Evolutionary conservation across 176 grass and related monocot genomes (phyloP), one percentile per base, ranked within the genome.

Genomic region (Musa acuminata): DNA sequence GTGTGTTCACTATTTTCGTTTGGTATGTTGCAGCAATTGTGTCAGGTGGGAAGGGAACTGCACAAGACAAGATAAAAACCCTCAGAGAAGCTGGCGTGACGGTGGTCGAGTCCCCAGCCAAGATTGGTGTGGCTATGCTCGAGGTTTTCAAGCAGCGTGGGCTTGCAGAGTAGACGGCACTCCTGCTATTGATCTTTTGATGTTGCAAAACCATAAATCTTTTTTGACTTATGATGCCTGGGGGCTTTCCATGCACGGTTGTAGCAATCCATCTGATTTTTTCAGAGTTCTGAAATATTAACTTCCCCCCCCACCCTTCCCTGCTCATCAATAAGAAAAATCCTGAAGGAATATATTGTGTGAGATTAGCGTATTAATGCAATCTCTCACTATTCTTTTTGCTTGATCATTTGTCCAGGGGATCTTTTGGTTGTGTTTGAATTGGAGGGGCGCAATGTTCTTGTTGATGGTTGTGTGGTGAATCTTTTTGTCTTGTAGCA

Each of bases 41-140:
- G 54, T 89, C 95, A 49, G 95, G 95, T 21, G 95, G 95, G 6
- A 98, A 98, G 82, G 95, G 90, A 55, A 98, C 95, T 0, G 95
- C 90, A 58, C 90, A 93, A 69, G 95, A 94, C 83, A 94, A 94
- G 85, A 98, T 94, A 23, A 91, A 91, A 82, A 80, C 95, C 0
- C 90, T 98, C 27, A 93, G 77, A 82, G 95, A 98, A 66, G 86
- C 90, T 19, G 95, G 95, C n/a, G 95, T 87, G 11, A 89, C 86
- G 11, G 95, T 98, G 16, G 95, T 94, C 0, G 95, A 98, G 78
- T 98, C 90, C 19, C 95, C 90, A 55, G 95, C 95, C 3, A 98
- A 98, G 86, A 98, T 98, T 29, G 95, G 95, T 70, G 74, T 81
- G 26, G 73, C 82, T 12, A 98, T 98, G 90, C 80, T 87, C 11